Conservation (phyloP, 1,284 basidiomycete species). For the Coniferiporia weirii region DNA sequence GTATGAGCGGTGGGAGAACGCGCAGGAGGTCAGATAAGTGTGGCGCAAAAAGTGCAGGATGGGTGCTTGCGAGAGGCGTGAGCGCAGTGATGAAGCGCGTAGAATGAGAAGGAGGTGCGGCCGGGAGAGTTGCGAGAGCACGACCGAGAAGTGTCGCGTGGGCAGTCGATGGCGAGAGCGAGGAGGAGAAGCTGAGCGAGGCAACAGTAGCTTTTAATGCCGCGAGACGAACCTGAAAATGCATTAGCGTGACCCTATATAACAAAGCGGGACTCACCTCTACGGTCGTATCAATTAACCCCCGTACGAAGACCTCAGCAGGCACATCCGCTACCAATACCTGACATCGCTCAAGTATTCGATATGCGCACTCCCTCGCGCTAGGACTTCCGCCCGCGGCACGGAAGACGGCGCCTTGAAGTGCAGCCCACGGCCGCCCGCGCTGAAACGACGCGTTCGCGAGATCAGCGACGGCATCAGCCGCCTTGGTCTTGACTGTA, state of each 20-base stretch:
- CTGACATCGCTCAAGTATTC: conserved; percentile 16
- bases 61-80: conserved; percentile 63
- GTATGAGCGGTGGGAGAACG: conserved; percentile 61
- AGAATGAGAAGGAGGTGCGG: conserved; percentile 44
- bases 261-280: conserved; percentile 5
- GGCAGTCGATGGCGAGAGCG: conserved; percentile 48
- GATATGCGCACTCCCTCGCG: conserved; percentile 12
- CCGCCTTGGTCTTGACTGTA: conserved; percentile 59
- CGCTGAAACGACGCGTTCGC: conserved; percentile 67
- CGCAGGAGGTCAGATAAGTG: conserved; percentile 58
- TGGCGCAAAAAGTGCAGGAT: conserved; percentile 62
- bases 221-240: conserved; percentile 13
- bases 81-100: conserved; percentile 55
- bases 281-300: conserved; percentile 7
- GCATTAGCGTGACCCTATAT: not conserved
- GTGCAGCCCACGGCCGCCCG: conserved; percentile 71
- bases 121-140: conserved; percentile 51
- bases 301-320: conserved; percentile 15
- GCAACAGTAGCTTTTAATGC: conserved; percentile 45
- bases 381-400: conserved; percentile 9
- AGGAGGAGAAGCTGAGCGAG: conserved; percentile 57
- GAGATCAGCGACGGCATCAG: conserved; percentile 69
- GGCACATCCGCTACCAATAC: conserved; percentile 14
- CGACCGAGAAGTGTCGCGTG: conserved; percentile 56
- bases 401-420: conserved; percentile 62